Conservation (phyloP, 768 basidiomycete species). For the Auricularia sp. region DNA sequence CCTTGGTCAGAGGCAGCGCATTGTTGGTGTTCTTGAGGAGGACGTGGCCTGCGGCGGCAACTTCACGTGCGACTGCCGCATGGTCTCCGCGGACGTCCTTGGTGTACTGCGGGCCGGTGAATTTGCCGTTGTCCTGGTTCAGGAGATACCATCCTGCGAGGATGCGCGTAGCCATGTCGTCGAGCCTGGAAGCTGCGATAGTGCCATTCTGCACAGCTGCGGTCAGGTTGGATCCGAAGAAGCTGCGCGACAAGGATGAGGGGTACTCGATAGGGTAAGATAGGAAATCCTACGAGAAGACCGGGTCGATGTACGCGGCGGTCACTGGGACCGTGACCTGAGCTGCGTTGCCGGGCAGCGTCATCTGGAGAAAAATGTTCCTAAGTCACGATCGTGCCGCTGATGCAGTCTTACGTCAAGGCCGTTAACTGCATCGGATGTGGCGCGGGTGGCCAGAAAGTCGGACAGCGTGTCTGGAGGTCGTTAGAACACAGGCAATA, state of each 20-base stretch:
- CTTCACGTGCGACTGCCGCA: conserved; percentile 22
- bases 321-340: background rate
- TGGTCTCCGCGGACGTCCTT: conserved; percentile 22
- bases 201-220: conserved; percentile 23
- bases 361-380: conserved; percentile 16
- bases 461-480: conserved; percentile 19
- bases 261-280: background rate
- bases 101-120: conserved; percentile 1
- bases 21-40: conserved; percentile 27
- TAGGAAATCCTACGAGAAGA: background rate
- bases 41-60: conserved; percentile 28
- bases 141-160: conserved; percentile 20
- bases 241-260: conserved; percentile 9
- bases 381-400: background rate
- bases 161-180: conserved; percentile 31
- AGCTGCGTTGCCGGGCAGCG: conserved; percentile 25
- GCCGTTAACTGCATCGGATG: conserved; percentile 8
- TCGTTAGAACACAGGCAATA: background rate
- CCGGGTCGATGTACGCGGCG: background rate
- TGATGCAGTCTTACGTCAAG: conserved; percentile 11
- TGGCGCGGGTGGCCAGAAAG: conserved; percentile 20
- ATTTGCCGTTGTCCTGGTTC: conserved; percentile 18
- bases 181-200: conserved; percentile 14
- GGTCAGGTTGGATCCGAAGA: conserved; percentile 24
- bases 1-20: conserved; percentile 20